Conservation (phyloP, 148 eudicot species). For the Vaccinium darrowii region DNA sequence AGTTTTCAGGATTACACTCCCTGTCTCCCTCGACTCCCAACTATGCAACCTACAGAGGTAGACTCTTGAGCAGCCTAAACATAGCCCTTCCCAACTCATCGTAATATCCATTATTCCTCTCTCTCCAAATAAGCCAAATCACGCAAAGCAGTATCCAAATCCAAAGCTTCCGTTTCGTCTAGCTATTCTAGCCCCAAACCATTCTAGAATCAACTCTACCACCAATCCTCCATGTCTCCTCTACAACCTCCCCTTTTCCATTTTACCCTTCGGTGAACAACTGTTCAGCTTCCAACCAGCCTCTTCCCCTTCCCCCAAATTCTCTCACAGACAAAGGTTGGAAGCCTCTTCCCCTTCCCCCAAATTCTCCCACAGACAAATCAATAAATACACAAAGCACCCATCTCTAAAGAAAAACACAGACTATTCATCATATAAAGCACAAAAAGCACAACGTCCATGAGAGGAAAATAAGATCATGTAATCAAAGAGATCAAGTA, state of each 20-base stretch:
- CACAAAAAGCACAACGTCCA: background rate
- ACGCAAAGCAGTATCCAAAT: background rate
- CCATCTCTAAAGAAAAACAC: too few relatives aligned
- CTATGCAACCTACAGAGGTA: background rate
- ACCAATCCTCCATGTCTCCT: background rate
- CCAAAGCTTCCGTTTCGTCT: background rate
- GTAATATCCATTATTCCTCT: background rate
- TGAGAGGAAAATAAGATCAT: too few relatives aligned
- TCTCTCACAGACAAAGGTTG: too few relatives aligned
- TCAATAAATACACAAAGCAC: too few relatives aligned
- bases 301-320: too few relatives aligned
- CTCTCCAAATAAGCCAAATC: background rate
- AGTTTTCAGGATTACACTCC: too few relatives aligned
- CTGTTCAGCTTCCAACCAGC: too few relatives aligned
- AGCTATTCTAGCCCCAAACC: background rate
- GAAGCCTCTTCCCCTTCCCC: too few relatives aligned
- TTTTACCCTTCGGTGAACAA: too few relatives aligned
- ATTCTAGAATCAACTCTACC: background rate
- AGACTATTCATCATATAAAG: background rate
- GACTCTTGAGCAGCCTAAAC: background rate
- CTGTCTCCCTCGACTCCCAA: background rate
- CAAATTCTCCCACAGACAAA: too few relatives aligned
- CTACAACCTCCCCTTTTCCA: background rate
- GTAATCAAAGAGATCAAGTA: background rate
- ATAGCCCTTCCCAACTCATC: background rate